Percentiles rank a stretch among this genome's conserved stretches.
These are phyloP conservation scores for Leishmania guyanensis DNA, from an alignment of 208 protist genomes.

Conservation along the genomic window DNA sequence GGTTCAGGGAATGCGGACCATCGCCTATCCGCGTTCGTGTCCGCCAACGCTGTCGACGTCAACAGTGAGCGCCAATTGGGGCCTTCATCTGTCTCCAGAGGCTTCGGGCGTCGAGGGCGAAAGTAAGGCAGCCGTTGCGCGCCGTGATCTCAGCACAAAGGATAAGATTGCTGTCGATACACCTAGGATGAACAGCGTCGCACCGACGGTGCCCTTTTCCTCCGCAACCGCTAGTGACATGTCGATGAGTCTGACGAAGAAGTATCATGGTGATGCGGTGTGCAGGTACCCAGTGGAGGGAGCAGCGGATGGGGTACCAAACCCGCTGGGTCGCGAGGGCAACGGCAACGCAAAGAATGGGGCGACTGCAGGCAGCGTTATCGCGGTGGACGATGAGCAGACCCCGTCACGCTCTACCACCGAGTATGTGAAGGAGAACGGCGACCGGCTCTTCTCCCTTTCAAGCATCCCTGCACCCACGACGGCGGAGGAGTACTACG, in stretches of 20 bases:
- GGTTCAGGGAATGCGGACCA: background rate
- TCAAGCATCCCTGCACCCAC: conserved; percentile 18
- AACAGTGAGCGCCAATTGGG: background rate
- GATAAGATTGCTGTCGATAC: background rate
- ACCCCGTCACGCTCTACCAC: background rate
- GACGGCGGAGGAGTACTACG: conserved; percentile 45
- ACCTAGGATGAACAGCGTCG: background rate
- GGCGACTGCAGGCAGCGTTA: background rate
- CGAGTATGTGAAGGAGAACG: conserved; percentile 1
- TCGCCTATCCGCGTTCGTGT: background rate
- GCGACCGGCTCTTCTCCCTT: conserved; percentile 14
- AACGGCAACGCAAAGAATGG: background rate
- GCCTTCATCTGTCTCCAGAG: background rate
- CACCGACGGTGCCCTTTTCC: background rate
- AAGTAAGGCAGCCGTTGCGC: background rate
- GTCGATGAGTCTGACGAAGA: background rate
- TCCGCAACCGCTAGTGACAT: background rate
- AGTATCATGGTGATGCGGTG: background rate
- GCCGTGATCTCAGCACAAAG: background rate
- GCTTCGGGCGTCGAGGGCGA: background rate
- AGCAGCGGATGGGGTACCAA: background rate
- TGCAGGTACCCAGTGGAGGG: background rate
- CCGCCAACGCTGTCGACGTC: background rate
- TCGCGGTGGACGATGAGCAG: background rate
- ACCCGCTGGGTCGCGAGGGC: background rate